Base-by-base conservation (phyloP, 176 grass and related monocot species). In the Stipa capillata region DNA sequence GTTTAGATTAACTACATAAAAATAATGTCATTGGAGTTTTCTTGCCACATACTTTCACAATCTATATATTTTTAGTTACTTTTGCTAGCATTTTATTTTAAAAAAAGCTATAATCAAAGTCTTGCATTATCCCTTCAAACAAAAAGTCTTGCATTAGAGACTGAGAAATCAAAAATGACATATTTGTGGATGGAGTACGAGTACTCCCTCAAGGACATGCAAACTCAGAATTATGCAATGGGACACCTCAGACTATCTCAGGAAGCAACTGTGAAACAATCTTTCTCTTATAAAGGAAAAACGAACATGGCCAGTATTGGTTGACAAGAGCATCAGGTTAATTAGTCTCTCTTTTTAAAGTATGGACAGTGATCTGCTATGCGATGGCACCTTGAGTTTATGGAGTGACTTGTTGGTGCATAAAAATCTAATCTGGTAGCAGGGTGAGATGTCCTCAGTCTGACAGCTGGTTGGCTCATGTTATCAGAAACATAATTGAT, bases 371-470 rank as follows among this genome's bases (percentile, higher is more conserved):
- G 17, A 32, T 67, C 77, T 74, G 27, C 28, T 56, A 39, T 57
- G 24, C 72, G 64, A 17, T 62, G 37, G 35, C 37, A 72, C 45
- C 32, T 52, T 1, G 35, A 53, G 62, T 66, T 65, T 72, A 61
- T 73, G 54, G 41, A 28, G 41, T 61, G 35, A 62, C 53, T 69
- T 75, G 35, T 69, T 54, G 59, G 42, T 27, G 47, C 61, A 75
- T 69, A 69, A 5, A n/a, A 84, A 75, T 59, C 63, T 81, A 70
- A 76, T 81, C 61, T 36, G 28, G 53, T 85, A 85, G 87, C 27
- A 85, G 52, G 51, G 76, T 75, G 69, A 75, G 81, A 69, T 69
- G 34, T 68, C 76, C 69, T 69, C 33, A 4, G 25, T 47, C 35
- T 61, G 20, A 53, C 82, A 85, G 53, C 36, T 85, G 52, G 35